phyloP scores from a whole-genome alignment of 2,329 filamentous ascomycete genomes.

The Ambrosiella cleistominuta region DNA sequence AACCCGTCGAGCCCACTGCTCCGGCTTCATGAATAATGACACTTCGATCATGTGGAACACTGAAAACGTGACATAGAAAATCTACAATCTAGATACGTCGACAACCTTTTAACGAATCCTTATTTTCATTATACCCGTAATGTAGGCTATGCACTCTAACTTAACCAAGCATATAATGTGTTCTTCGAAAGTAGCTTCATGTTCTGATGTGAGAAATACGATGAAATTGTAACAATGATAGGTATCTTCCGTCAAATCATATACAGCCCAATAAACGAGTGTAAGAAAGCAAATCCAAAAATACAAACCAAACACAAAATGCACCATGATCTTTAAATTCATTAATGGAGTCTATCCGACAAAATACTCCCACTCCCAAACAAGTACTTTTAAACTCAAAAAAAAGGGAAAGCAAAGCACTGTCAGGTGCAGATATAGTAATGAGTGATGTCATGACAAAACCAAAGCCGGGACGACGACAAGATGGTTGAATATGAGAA shows the following conservation, averaged over 20 bases:
- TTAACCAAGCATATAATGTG: not conserved
- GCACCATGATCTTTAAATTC: not conserved
- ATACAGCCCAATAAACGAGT: constrained; percentile 3
- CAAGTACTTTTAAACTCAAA: too few species aligned
- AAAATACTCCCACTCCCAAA: too few species aligned
- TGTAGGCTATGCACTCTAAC: constrained; percentile 4
- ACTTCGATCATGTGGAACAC: not conserved
- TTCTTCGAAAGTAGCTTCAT: not conserved
- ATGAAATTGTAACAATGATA: constrained; percentile 7
- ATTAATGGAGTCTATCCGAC: not conserved
- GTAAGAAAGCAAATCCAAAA: constrained; percentile 2
- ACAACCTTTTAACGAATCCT: not conserved
- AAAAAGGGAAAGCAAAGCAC: too few species aligned
- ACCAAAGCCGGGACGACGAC: not conserved
- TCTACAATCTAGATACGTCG: constrained; percentile 15
- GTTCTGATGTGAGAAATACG: constrained; percentile 1
- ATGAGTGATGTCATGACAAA: too few species aligned
- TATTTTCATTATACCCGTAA: constrained; percentile 12
- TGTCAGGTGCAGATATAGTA: too few species aligned
- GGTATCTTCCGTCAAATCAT: constrained; percentile 9
- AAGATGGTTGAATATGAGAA: not conserved
- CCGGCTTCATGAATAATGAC: constrained; percentile 26
- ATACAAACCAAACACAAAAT: constrained; percentile 1
- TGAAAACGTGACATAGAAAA: constrained; percentile 11
- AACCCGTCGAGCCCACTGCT: constrained; percentile 44